Evolutionary conservation across 371 early-diverging fungal genomes (phyloP).

Genomic region (Mortierella sp.): DNA sequence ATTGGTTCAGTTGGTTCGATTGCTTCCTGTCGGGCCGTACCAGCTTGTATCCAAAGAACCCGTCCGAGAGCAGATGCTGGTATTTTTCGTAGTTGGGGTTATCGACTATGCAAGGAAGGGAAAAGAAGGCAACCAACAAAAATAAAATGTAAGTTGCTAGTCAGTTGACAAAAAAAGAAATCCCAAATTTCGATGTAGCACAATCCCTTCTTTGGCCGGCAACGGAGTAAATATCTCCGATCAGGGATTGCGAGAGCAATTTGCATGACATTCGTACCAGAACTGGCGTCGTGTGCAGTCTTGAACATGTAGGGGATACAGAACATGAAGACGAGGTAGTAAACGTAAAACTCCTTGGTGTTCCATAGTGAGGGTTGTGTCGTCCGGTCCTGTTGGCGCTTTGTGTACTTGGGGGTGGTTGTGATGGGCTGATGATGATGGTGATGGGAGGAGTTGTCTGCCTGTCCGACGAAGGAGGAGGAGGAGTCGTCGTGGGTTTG

Average conservation of each 20-base stretch:
- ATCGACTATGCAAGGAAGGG: slow-evolving; percentile 36
- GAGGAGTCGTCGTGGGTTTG: neutral
- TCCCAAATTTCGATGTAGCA: neutral
- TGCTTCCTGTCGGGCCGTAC: slow-evolving; percentile 26
- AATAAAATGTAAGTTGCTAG: neutral
- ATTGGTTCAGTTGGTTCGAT: neutral
- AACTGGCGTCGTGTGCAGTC: slow-evolving; percentile 71
- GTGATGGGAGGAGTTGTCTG: neutral
- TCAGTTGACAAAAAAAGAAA: neutral
- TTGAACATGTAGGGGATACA: slow-evolving; percentile 78
- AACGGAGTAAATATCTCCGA: no score
- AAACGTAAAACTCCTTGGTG: slow-evolving; percentile 79
- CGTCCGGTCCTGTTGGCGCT: slow-evolving; percentile 38
- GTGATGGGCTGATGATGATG: slow-evolving; percentile 6
- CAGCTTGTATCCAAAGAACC: slow-evolving; percentile 57
- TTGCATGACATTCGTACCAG: slow-evolving; percentile 53
- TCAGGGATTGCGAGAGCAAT: neutral
- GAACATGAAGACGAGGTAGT: slow-evolving; percentile 74
- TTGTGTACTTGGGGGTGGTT: slow-evolving; percentile 10
- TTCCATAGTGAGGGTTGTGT: slow-evolving; percentile 63
- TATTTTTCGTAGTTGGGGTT: slow-evolving; percentile 72
- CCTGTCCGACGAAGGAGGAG: slow-evolving; percentile 4
- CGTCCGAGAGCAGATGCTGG: slow-evolving; percentile 64
- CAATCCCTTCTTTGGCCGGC: neutral
- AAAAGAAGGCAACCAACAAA: neutral